Conservation (phyloP, 1,284 basidiomycete genomes). For the Golubevia sp. region DNA sequence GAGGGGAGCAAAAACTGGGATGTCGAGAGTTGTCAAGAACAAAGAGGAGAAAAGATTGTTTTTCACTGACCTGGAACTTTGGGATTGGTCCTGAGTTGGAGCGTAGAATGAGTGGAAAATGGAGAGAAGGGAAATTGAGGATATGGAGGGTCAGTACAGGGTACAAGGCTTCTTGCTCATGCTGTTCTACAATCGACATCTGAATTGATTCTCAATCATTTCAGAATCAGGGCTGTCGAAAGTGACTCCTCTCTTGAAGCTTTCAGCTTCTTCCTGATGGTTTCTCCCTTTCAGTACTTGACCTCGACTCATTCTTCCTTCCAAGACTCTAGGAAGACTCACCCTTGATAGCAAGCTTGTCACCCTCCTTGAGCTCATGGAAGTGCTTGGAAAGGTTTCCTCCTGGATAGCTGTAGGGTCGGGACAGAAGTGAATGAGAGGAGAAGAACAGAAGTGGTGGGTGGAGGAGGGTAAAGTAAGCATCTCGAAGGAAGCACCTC, state of each 20-base stretch:
- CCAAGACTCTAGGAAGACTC: not conserved
- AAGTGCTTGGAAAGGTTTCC: constrained; percentile 55
- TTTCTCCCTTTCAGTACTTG: too few relatives aligned
- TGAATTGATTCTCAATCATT: too few relatives aligned
- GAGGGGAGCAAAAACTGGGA: not conserved
- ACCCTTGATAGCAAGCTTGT: constrained; percentile 55
- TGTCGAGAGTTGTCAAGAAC: constrained; percentile 4
- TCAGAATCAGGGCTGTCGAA: too few relatives aligned
- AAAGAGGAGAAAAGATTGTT: not conserved
- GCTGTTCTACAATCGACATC: too few relatives aligned
- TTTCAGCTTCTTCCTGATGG: too few relatives aligned
- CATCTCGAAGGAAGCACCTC: not conserved
- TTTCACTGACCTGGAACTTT: constrained; percentile 29
- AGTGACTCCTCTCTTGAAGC: too few relatives aligned
- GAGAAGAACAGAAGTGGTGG: not conserved
- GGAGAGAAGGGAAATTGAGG: too few relatives aligned
- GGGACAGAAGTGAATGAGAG: not conserved
- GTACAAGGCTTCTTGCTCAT: too few relatives aligned
- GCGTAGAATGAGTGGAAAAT: too few relatives aligned
- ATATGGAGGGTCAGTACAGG: too few relatives aligned
- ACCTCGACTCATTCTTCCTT: too few relatives aligned
- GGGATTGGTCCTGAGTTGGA: too few relatives aligned
- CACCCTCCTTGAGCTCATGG: constrained; percentile 53
- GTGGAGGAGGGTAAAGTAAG: not conserved
- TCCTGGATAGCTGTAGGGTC: constrained; percentile 7